Base-by-base conservation (phyloP, 2,329 filamentous ascomycete genomes). In the Fusarium dimerum region DNA sequence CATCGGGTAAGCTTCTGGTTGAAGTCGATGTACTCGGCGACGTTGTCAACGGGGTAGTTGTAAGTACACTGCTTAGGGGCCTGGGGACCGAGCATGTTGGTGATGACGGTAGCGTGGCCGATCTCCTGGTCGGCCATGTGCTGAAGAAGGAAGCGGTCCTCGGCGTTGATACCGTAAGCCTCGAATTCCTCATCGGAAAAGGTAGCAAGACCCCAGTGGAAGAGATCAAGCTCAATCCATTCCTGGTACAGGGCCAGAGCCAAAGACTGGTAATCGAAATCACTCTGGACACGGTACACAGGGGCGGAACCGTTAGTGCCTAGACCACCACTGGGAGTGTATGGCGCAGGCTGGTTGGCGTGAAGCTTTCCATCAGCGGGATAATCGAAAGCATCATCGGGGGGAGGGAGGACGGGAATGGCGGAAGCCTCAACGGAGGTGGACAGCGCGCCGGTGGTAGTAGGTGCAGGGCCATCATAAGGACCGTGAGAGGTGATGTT, bases 171-270 rank as follows among this genome's bases (percentile, higher is more conserved):
- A 2, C 89, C 88, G 26, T 82, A 85, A 2, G 77, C 82, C 7
- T 82, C 75, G 60, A 92, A 94, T 15, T 94, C 87, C 32, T 82
- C 77, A 1, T 78, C 82, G 1, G 83, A 84, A 71, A 90, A 94
- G 0, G 77, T 82, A 0, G 82, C 83, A 3, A 94, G 78, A 13
- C 87, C 89, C 66, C 88, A 85, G 69, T 89, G 85, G 79, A 94
- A 94, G 13, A 91, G 78, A 66, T 94, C 90, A 1, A 94, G 78
- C 72, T 94, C 89, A 48, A 93, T 91, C 81, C 84, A 94, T 71
- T 94, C 90, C 63, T 92, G 87, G 67, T 93, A 92, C 0, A 93
- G 76, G 12, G 82, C 88, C 12, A 94, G 76, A 1, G 85, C 81
- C 30, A 94, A 78, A 0, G 88, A 92, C 68, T 93, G 80, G 67